A percentile compares a stretch with the other conserved stretches of the same genome.
These are phyloP conservation scores for Mentha longifolia DNA, from an alignment of 257 asterid genomes.

Conservation along the genomic window DNA sequence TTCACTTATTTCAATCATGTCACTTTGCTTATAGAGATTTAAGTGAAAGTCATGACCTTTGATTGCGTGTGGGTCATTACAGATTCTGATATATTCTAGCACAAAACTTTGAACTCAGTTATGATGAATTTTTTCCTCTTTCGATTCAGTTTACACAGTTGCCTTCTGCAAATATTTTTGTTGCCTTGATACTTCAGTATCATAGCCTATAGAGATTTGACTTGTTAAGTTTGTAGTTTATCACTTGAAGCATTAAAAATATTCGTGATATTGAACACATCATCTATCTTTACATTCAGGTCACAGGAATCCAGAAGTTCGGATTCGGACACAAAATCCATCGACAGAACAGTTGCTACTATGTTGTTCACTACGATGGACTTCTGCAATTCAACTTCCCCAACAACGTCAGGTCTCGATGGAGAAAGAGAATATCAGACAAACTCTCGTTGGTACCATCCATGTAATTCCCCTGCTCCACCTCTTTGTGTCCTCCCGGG, in stretches of 20 bases:
- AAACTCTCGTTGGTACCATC: slow-evolving; percentile 8
- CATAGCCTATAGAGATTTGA: too few relatives aligned
- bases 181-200: too few relatives aligned
- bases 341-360: slow-evolving; percentile 57
- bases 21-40: neutral
- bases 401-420: slow-evolving; percentile 22
- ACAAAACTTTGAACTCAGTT: too few relatives aligned
- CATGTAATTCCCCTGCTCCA: slow-evolving; percentile 8
- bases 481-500: slow-evolving; percentile 13
- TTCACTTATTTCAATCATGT: slow-evolving; percentile 9
- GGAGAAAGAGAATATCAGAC: slow-evolving; percentile 12
- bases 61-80: too few relatives aligned
- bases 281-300: slow-evolving; percentile 28
- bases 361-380: slow-evolving; percentile 44
- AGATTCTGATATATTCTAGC: too few relatives aligned
- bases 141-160: too few relatives aligned
- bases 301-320: slow-evolving; percentile 24
- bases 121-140: too few relatives aligned
- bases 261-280: slow-evolving; percentile 12
- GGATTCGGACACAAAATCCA: slow-evolving; percentile 34
- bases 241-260: neutral
- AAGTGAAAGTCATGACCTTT: too few relatives aligned
- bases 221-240: neutral
- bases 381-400: slow-evolving; percentile 13
- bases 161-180: too few relatives aligned